Conservation (phyloP, 306 rosid species). For the Dryas drummondii region DNA sequence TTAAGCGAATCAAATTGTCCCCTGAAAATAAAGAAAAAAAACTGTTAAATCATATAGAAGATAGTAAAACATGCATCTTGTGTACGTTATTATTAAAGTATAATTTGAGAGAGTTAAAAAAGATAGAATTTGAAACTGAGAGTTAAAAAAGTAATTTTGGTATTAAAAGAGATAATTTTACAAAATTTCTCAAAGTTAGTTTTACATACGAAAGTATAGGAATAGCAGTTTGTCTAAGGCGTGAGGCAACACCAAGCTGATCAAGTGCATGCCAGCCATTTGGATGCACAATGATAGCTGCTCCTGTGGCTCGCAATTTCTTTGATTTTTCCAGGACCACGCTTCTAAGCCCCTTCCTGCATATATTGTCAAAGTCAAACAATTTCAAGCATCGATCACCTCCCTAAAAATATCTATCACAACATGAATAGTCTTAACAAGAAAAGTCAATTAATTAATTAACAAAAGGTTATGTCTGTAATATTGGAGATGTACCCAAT, state of each 20-base stretch:
- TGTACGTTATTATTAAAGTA: neutral
- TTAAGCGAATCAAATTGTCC: neutral
- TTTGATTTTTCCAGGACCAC: conserved; percentile 23
- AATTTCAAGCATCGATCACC: too few relatives aligned
- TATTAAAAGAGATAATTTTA: too few relatives aligned
- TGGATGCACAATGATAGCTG: conserved; percentile 2
- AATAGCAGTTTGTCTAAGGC: conserved; percentile 11
- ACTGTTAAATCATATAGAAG: neutral
- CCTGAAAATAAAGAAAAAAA: neutral
- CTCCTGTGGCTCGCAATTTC: conserved; percentile 12
- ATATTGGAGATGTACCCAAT: too few relatives aligned
- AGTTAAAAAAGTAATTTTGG: too few relatives aligned
- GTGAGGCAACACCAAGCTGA: conserved; percentile 23
- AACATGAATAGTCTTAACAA: too few relatives aligned
- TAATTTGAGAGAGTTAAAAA: too few relatives aligned
- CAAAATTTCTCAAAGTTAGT: too few relatives aligned
- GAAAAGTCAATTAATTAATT: too few relatives aligned
- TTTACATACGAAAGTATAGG: conserved; percentile 12
- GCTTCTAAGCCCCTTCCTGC: conserved; percentile 16
- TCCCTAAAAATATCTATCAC: too few relatives aligned
- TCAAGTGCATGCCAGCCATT: conserved; percentile 31
- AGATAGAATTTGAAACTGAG: neutral
- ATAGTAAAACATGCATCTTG: neutral
- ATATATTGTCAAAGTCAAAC: too few relatives aligned
- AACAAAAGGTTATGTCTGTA: too few relatives aligned